Percentiles rank a stretch among this genome's conserved stretches.
Evolutionary conservation across 2,329 filamentous ascomycete species (phyloP).

Genomic region (Sphaerulina populicola): DNA sequence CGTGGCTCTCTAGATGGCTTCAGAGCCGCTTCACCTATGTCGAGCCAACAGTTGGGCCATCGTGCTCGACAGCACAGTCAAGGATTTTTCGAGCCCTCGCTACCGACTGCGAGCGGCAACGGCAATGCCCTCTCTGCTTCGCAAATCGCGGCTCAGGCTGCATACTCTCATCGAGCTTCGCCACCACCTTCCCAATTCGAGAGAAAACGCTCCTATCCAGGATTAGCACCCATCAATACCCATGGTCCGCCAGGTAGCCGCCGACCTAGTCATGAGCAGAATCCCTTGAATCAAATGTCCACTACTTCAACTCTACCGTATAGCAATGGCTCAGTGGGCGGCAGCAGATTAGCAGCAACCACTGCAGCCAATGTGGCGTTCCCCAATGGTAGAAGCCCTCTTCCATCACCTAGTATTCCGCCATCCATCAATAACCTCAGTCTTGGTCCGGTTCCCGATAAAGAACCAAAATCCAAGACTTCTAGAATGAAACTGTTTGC

Average conservation of each 20-base stretch:
- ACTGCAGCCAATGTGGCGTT: constrained; percentile 67
- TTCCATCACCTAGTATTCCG: constrained; percentile 36
- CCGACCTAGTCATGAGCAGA: constrained; percentile 25
- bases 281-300: constrained; percentile 27
- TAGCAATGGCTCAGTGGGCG: constrained; percentile 54
- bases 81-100: constrained; percentile 65
- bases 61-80: constrained; percentile 62
- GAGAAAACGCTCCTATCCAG: constrained; percentile 66
- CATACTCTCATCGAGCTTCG: constrained; percentile 48
- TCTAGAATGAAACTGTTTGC: constrained; percentile 70
- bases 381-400: constrained; percentile 48
- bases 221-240: constrained; percentile 48
- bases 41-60: constrained; percentile 39
- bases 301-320: constrained; percentile 34
- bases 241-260: constrained; percentile 17
- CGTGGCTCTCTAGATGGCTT: constrained; percentile 31
- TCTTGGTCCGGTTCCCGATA: constrained; percentile 32
- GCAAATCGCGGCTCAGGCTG: constrained; percentile 71
- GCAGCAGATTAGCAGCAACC: constrained; percentile 57
- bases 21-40: constrained; percentile 28
- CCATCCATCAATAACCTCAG: constrained; percentile 10
- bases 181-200: constrained; percentile 22
- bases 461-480: constrained; percentile 59
- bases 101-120: constrained; percentile 44
- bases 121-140: constrained; percentile 49